phyloP scores from a whole-genome alignment of 345 rosid genomes.

The Eucalyptus pauciflora region DNA sequence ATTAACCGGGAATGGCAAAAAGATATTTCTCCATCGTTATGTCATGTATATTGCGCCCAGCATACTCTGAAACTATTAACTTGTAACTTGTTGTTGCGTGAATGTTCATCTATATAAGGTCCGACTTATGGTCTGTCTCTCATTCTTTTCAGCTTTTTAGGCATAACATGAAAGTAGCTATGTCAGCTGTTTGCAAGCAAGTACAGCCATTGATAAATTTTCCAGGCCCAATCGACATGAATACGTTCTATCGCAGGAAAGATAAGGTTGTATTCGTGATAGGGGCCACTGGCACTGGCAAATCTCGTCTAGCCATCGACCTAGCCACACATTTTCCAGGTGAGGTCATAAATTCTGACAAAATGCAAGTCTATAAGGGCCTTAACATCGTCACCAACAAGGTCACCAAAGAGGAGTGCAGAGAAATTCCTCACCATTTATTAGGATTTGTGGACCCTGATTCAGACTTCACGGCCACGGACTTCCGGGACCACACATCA shows the following conservation, averaged over 20 bases:
- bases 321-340: conserved; percentile 61
- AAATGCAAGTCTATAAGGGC: conserved; percentile 79
- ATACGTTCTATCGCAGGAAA: conserved; percentile 41
- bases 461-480: conserved; percentile 40
- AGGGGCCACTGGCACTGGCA: conserved; percentile 92
- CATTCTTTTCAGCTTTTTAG: background rate
- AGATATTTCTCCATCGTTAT: background rate
- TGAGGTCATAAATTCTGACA: conserved; percentile 77
- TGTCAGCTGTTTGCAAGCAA: conserved; percentile 32
- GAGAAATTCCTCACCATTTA: conserved; percentile 71
- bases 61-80: background rate
- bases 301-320: conserved; percentile 78
- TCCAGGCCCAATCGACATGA: conserved; percentile 20
- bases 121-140: background rate
- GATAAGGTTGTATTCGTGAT: conserved; percentile 72
- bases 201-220: conserved; percentile 34
- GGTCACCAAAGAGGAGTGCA: conserved; percentile 64
- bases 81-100: background rate
- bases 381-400: conserved; percentile 66
- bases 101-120: background rate
- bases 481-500: conserved; percentile 36
- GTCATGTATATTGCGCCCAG: background rate
- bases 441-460: conserved; percentile 46
- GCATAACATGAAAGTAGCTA: conserved; percentile 25
- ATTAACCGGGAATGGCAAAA: background rate